Percentiles rank a stretch among this genome's conserved stretches.
These are phyloP conservation scores for Syncephalastrum contaminatum DNA, from an alignment of 371 early-diverging fungal genomes.

Conservation along the genomic window DNA sequence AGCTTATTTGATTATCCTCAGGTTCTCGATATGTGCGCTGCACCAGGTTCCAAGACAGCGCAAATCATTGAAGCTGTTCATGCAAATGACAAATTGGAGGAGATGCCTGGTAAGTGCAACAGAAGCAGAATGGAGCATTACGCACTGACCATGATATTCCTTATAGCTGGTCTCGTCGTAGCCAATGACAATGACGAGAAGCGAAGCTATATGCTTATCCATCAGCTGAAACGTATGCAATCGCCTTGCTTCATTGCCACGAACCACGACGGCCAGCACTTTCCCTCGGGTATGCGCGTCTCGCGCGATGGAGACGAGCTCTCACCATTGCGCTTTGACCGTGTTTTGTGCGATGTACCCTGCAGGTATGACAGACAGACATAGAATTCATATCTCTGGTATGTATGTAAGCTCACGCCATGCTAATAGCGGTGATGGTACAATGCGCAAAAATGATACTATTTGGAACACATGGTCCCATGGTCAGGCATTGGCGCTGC, in stretches of 20 bases:
- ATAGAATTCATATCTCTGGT: neutral
- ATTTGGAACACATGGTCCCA: constrained; percentile 91
- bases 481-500: constrained; percentile 77
- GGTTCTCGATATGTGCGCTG: constrained; percentile 91
- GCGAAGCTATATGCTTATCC: constrained; percentile 93
- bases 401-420: neutral
- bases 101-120: constrained; percentile 54
- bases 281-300: constrained; percentile 56
- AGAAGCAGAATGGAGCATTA: neutral
- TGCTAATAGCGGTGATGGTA: constrained; percentile 93
- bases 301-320: too few relatives aligned
- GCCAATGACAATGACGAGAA: constrained; percentile 97
- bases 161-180: constrained; percentile 83
- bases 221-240: constrained; percentile 91
- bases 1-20: neutral
- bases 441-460: constrained; percentile 93
- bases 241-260: constrained; percentile 93
- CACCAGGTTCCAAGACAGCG: constrained; percentile 90
- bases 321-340: constrained; percentile 78
- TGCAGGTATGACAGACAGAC: constrained; percentile 54
- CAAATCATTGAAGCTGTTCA: constrained; percentile 94
- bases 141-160: neutral
- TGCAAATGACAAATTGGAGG: constrained; percentile 59
- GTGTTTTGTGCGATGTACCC: constrained; percentile 98
- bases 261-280: constrained; percentile 93